phyloP scores from a whole-genome alignment of 1,139 yeast genomes.

The Pichia sp. region DNA sequence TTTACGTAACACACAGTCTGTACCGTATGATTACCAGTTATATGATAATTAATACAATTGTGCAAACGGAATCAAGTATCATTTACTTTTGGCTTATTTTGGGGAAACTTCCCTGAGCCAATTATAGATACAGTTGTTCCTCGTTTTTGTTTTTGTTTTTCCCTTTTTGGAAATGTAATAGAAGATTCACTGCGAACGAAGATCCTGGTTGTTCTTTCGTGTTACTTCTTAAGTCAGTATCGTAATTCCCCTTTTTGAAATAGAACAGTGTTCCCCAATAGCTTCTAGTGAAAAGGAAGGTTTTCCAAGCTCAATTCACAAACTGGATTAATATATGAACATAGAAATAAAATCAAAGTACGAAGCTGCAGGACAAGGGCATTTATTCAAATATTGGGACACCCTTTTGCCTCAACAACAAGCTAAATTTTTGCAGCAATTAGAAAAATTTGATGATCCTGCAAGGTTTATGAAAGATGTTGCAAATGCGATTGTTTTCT shows the following conservation, averaged over 20 bases:
- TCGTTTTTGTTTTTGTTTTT: background rate
- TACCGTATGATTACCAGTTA: too few relatives aligned
- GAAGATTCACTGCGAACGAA: background rate
- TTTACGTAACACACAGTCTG: too few relatives aligned
- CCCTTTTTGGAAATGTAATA: conserved; percentile 4
- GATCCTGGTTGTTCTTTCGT: background rate
- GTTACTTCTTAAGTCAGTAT: background rate
- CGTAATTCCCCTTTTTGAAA: background rate
- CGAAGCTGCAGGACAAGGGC: conserved; percentile 25
- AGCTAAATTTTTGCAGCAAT: conserved; percentile 32
- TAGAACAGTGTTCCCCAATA: background rate
- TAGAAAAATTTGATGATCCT: conserved; percentile 39
- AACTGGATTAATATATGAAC: too few relatives aligned
- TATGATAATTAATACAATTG: too few relatives aligned
- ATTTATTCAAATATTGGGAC: conserved; percentile 36
- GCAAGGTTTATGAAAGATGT: conserved; percentile 38
- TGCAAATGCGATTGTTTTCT: conserved; percentile 38
- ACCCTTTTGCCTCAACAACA: conserved; percentile 31
- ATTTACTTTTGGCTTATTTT: too few relatives aligned
- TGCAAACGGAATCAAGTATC: too few relatives aligned
- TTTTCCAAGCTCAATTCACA: too few relatives aligned
- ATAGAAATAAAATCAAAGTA: conserved; percentile 16
- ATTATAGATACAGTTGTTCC: background rate
- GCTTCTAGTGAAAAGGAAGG: too few relatives aligned
- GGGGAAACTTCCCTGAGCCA: too few relatives aligned